Conservation (phyloP, 2,329 filamentous ascomycete species). For the Penicillium sp. region DNA sequence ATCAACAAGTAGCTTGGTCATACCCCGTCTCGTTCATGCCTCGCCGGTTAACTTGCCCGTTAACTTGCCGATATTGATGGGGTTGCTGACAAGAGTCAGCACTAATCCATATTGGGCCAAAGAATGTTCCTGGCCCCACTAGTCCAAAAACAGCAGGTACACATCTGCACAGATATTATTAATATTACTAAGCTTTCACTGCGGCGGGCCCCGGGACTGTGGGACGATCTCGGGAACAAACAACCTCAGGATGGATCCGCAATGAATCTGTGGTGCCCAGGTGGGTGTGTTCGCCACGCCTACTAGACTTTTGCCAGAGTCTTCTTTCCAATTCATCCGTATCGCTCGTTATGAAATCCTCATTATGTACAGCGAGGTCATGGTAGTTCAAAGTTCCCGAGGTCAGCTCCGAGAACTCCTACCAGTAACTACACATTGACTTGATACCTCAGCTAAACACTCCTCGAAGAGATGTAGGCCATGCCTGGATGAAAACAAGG, state of each 20-base stretch:
- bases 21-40: neutral
- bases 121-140: neutral
- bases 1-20: neutral
- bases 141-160: neutral
- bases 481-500: neutral
- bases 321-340: neutral
- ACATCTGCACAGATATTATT: neutral
- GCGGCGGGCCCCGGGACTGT: neutral
- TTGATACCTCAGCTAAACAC: neutral
- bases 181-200: neutral
- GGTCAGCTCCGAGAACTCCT: neutral
- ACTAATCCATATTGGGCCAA: neutral
- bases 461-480: neutral
- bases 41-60: neutral
- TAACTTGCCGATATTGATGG: neutral
- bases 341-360: too few species aligned
- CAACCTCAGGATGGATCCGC: neutral
- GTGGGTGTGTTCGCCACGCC: neutral
- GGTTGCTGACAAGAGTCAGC: neutral
- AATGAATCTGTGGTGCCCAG: neutral
- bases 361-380: neutral
- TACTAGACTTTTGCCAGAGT: neutral
- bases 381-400: neutral
- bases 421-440: neutral
- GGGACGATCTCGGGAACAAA: neutral